Evolutionary conservation across 768 basidiomycete species (phyloP), one percentile per base, ranked within the genome.

Genomic region (Cyclocybe cylindracea): DNA sequence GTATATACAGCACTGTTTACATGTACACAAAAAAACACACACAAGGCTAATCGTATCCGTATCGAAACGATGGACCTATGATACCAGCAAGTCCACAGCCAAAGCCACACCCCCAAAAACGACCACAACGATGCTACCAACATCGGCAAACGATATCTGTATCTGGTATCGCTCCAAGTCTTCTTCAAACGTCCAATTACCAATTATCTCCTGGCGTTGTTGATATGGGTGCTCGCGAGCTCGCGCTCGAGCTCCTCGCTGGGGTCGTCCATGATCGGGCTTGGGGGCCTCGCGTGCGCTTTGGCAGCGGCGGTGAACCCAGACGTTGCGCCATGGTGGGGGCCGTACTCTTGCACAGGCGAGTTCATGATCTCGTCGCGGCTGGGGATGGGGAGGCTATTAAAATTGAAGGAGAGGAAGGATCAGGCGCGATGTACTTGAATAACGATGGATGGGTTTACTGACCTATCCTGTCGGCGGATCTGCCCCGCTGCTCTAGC

Each of bases 191-290:
- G 5, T 44, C 3, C 14, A 46, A 14, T 52, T 43, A 50, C 34
- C 49, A 52, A 61, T 63, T 61, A 65, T 48, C 63, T 59, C 63
- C 63, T 66, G 35, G 61, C 58, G 31, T 61, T 64, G 45, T 68
- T 70, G 10, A 85, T 62, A 61, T 87, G 87, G 33, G 87, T 84
- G 46, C 83, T 81, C 9, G 87, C 88, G n/a, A 94, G 78, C 66
- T 95, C 92, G 39, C 85, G 83, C 65, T 95, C 93, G 10, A 95
- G 80, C 60, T 89, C 89, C 49, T 85, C 86, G 53, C 87, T 89
- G 6, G 92, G 92, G 61, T 94, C 86, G 57, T 94, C 92, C 76
- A 91, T 82, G 54, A 90, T 75, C 0, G 89, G 90, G 60, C 78
- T 86, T n/a, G 79, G 70, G 3, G 83, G 76, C 44, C 81, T 78